Conservation (phyloP, 2,329 filamentous ascomycete genomes). For the Sporothrix brasiliensis region DNA sequence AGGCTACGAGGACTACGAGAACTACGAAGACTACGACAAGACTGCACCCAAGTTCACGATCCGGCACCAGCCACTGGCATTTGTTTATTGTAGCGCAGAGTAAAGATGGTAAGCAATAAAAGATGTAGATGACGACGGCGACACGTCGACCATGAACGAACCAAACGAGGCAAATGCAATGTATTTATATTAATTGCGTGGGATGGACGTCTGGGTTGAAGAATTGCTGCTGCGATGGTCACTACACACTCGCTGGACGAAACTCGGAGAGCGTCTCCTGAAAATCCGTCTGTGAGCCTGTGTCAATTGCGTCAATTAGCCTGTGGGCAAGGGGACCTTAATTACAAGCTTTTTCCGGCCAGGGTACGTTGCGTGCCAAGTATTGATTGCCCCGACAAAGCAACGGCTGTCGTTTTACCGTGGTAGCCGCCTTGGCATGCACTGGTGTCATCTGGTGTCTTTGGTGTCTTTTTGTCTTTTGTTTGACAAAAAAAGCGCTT, state of each 20-base stretch:
- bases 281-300: background rate
- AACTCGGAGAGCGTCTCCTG: background rate
- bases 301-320: background rate
- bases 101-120: background rate
- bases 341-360: background rate
- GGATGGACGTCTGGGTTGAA: background rate
- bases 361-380: background rate
- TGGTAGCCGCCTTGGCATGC: conserved; percentile 6
- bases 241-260: no score
- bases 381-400: conserved; percentile 16
- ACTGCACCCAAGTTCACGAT: background rate
- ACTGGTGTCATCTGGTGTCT: no score
- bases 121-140: background rate
- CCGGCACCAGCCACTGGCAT: background rate
- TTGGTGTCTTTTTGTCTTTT: no score
- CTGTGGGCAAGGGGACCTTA: background rate
- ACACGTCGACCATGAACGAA: background rate
- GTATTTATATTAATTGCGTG: conserved; percentile 13
- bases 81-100: background rate
- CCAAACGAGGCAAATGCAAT: background rate
- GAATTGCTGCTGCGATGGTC: background rate
- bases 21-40: background rate
- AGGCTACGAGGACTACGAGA: background rate
- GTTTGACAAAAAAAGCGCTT: background rate
- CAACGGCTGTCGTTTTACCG: conserved; percentile 2